Conservation (phyloP, 2,329 filamentous ascomycete species). For the Cladophialophora yegresii region DNA sequence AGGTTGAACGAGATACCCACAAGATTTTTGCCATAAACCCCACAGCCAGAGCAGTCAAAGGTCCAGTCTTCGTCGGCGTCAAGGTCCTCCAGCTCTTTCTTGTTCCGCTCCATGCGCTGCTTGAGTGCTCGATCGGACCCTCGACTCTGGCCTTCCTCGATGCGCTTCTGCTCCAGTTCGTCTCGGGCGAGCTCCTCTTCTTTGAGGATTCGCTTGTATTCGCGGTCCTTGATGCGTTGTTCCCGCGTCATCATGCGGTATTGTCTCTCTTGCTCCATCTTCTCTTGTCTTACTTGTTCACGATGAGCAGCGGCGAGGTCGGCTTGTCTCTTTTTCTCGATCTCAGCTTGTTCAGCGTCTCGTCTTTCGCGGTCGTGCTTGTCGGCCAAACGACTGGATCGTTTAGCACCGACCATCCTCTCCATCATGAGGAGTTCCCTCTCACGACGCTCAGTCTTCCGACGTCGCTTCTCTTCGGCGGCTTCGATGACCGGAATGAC, state of each 20-base stretch:
- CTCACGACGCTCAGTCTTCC: conserved; percentile 72
- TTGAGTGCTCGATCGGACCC: conserved; percentile 79
- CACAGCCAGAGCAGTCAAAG: conserved; percentile 88
- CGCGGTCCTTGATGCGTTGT: conserved; percentile 80
- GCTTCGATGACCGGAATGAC: conserved; percentile 83
- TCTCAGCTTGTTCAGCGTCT: conserved; percentile 70
- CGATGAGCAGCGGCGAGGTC: conserved; percentile 65
- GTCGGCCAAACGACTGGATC: conserved; percentile 83
- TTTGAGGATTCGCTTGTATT: conserved; percentile 77
- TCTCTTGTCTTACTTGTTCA: conserved; percentile 61
- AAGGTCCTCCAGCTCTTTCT: conserved; percentile 73
- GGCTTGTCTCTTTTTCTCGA: conserved; percentile 64
- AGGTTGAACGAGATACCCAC: conserved; percentile 44
- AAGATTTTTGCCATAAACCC: conserved; percentile 79
- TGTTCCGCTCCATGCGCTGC: conserved; percentile 76
- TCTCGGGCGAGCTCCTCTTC: conserved; percentile 80
- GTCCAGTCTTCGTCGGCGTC: conserved; percentile 82
- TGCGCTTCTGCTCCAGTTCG: conserved; percentile 70
- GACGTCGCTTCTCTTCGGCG: conserved; percentile 66
- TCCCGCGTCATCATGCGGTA: conserved; percentile 80
- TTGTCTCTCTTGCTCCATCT: conserved; percentile 73
- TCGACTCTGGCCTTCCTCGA: conserved; percentile 59
- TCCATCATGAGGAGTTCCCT: conserved; percentile 79
- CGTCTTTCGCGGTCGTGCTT: conserved; percentile 77
- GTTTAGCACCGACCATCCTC: conserved; percentile 89